These are phyloP conservation scores for Penicillium aurantiogriseum DNA, from an alignment of 2,329 filamentous ascomycete genomes.

Conservation along the genomic window DNA sequence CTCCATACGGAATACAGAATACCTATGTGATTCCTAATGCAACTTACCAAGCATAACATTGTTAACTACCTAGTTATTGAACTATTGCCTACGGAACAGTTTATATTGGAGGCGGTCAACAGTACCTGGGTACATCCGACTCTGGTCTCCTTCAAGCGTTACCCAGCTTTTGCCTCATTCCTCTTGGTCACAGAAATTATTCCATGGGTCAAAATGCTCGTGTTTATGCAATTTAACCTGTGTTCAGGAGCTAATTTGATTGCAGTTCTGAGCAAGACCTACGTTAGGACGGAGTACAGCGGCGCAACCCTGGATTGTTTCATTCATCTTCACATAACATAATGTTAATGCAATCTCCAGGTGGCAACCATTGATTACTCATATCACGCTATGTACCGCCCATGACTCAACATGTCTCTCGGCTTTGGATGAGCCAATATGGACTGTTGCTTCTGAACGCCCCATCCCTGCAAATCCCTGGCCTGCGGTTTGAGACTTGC, in stretches of 20 bases:
- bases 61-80: background rate
- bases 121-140: no score
- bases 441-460: background rate
- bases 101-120: background rate
- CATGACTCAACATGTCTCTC: background rate
- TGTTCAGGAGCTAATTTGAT: no score
- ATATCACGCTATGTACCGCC: no score
- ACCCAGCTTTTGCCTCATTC: background rate
- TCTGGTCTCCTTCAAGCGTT: no score
- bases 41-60: background rate
- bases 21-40: background rate
- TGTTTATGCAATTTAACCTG: no score
- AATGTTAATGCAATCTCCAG: background rate
- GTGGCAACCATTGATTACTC: background rate
- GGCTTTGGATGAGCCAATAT: background rate
- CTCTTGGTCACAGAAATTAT: background rate
- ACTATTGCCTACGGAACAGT: background rate
- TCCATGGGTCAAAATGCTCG: background rate
- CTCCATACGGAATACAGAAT: background rate
- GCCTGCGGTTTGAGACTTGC: conserved; percentile 3
- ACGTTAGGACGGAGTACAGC: no score
- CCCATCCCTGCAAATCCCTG: background rate
- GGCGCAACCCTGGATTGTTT: no score
- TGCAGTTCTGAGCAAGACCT: no score
- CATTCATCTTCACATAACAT: no score